Percentiles rank a stretch among this genome's conserved stretches.
phyloP scores from a whole-genome alignment of 441 rosid species.

The Jatropha multifida region DNA sequence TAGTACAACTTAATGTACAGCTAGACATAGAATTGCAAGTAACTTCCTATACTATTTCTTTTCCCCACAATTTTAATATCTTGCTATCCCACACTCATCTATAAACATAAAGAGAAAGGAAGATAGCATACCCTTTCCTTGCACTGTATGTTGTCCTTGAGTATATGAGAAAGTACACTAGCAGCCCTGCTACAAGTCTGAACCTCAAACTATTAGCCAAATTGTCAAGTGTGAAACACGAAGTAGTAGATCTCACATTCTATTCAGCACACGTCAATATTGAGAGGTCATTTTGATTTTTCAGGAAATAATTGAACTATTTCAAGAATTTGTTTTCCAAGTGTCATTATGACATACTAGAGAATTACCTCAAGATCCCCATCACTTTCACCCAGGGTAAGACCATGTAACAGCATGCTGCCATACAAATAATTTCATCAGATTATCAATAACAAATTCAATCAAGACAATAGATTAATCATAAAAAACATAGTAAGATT shows the following conservation, averaged over 20 bases:
- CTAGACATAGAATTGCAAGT: not conserved
- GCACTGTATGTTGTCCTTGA: conserved; percentile 76
- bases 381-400: conserved; percentile 79
- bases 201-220: conserved; percentile 33
- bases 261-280: conserved; percentile 12
- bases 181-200: conserved; percentile 99
- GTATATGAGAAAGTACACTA: conserved; percentile 81
- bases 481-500: not conserved
- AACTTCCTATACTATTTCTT: not conserved
- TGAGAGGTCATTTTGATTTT: not conserved
- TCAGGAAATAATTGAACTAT: conserved; percentile 14
- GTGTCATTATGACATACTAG: conserved; percentile 2
- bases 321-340: conserved; percentile 8
- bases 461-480: not conserved
- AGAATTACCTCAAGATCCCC: conserved; percentile 88
- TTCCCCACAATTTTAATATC: not conserved
- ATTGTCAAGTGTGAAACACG: conserved; percentile 20
- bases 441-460: conserved; percentile 6
- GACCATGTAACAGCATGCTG: conserved; percentile 94
- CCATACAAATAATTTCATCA: conserved; percentile 29
- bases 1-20: not conserved
- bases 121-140: conserved; percentile 75
- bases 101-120: conserved; percentile 10
- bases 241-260: conserved; percentile 18
- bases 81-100: conserved; percentile 10